These are phyloP conservation scores for Daedaleopsis nitida DNA, from an alignment of 768 basidiomycete species.

Conservation along the genomic window DNA sequence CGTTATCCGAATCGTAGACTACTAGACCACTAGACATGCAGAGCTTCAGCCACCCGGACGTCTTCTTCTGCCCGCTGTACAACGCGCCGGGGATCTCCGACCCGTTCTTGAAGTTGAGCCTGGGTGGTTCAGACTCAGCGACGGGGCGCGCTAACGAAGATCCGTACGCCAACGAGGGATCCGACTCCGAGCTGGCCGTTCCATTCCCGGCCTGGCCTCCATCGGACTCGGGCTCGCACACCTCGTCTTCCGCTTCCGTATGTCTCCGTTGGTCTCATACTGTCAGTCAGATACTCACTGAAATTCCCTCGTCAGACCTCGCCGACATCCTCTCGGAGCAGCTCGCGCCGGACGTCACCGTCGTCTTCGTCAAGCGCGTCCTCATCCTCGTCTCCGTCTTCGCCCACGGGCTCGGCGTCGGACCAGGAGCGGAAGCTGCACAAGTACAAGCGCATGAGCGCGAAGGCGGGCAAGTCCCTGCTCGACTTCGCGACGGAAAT, in stretches of 20 bases:
- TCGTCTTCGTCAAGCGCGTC: too few species aligned
- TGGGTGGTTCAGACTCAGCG: background rate
- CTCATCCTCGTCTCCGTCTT: background rate
- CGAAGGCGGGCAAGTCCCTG: slow-evolving; percentile 10
- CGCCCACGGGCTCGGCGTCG: background rate
- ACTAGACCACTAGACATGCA: slow-evolving; percentile 7
- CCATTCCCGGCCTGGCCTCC: background rate
- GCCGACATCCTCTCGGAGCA: background rate
- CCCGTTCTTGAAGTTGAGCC: background rate
- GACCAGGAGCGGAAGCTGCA: slow-evolving; percentile 7
- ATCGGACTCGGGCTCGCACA: background rate
- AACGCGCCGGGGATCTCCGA: slow-evolving; percentile 17
- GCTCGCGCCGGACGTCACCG: background rate
- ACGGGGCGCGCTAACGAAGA: background rate
- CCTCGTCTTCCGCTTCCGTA: slow-evolving; percentile 8
- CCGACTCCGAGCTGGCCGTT: background rate
- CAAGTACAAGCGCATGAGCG: slow-evolving; percentile 15
- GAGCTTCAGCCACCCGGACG: slow-evolving; percentile 18
- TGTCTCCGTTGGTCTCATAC: background rate
- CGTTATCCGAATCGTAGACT: background rate
- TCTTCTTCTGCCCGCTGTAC: slow-evolving; percentile 20
- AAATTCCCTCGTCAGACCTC: background rate
- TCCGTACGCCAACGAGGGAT: too few species aligned
- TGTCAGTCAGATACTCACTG: background rate
- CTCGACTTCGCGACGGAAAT: slow-evolving; percentile 19